phyloP scores from a whole-genome alignment of 129 eudicot genomes.

The Flaveria bidentis region DNA sequence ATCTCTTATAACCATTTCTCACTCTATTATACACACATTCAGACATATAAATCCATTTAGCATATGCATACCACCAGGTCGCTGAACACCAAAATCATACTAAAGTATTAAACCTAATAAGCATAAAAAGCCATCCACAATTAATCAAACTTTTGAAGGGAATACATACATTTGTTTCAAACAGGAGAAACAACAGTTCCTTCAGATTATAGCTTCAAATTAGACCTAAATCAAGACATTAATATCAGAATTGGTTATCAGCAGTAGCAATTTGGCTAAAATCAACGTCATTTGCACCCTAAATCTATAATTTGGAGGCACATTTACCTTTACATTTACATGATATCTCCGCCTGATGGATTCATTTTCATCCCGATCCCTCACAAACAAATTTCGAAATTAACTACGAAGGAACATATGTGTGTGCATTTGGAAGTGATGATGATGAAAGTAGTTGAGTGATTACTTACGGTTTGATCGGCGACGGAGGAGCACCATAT shows the following conservation, averaged over 20 bases:
- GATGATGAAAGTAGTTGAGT: not conserved
- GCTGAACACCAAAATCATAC: not conserved
- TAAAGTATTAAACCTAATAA: not conserved
- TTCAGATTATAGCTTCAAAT: not conserved
- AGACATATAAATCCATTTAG: not conserved
- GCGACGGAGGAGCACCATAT: not conserved
- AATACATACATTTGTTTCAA: not conserved
- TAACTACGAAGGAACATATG: not conserved
- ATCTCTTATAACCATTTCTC: too few species aligned
- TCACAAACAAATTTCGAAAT: not conserved
- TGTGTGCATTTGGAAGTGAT: slow-evolving; percentile 1
- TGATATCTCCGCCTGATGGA: not conserved
- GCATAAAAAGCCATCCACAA: not conserved
- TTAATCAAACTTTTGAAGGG: not conserved
- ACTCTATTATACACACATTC: too few species aligned
- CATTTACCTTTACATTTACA: not conserved
- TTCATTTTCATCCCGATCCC: not conserved
- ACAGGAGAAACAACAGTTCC: too few species aligned
- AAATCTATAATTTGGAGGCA: not conserved
- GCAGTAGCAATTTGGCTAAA: too few species aligned
- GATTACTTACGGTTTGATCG: not conserved
- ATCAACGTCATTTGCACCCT: not conserved
- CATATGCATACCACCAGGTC: not conserved
- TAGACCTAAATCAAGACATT: not conserved
- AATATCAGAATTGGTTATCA: not conserved